These are phyloP conservation scores for Tagetes erecta DNA, from an alignment of 129 eudicot genomes.

Conservation along the genomic window DNA sequence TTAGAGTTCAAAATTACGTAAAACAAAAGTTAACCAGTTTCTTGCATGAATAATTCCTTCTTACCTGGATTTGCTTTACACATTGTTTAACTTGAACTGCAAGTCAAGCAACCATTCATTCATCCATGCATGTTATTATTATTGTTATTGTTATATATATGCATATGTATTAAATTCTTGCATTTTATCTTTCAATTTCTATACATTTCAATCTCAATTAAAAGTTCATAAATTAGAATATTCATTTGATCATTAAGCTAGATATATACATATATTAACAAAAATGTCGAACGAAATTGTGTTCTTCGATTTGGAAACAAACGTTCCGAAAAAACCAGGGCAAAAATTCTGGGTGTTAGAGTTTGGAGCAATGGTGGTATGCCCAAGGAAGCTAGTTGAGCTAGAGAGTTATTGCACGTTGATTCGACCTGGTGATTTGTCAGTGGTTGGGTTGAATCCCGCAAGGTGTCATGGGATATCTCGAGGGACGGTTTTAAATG, in stretches of 20 bases:
- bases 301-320: conserved; percentile 91
- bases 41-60: conserved; percentile 34
- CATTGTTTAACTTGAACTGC: conserved; percentile 68
- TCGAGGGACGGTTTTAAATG: conserved; percentile 50
- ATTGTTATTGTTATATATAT: background rate
- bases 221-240: background rate
- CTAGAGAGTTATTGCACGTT: conserved; percentile 79
- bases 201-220: background rate
- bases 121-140: conserved; percentile 14
- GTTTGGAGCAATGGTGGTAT: conserved; percentile 87
- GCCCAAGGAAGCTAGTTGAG: conserved; percentile 76
- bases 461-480: conserved; percentile 76
- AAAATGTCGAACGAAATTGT: conserved; percentile 71
- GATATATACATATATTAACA: background rate
- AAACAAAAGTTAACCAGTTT: conserved; percentile 30
- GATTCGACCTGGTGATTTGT: conserved; percentile 73
- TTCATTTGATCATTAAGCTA: background rate
- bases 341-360: conserved; percentile 70
- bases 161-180: conserved; percentile 5
- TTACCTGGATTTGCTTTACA: conserved; percentile 42
- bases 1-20: conserved; percentile 32
- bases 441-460: conserved; percentile 58
- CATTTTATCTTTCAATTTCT: conserved; percentile 4
- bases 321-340: conserved; percentile 65
- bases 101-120: conserved; percentile 53